Percentiles rank a stretch among this genome's conserved stretches.
Conservation (phyloP, 208 protist species). For the Wallacemonas sp. region DNA sequence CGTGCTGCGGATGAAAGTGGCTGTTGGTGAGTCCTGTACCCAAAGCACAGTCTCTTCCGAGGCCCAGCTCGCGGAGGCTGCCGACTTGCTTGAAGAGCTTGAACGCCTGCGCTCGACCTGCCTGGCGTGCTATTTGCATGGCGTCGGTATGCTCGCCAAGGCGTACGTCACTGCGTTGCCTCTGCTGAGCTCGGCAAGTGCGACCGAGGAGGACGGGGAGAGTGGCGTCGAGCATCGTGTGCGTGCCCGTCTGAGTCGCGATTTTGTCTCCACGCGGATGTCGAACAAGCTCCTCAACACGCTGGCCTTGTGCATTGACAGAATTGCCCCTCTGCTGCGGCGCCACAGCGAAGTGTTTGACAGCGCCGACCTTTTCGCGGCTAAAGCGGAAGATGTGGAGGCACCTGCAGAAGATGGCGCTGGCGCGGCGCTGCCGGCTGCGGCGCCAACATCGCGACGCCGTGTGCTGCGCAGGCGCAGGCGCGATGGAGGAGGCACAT, state of each 20-base stretch:
- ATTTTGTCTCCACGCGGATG: slow-evolving; percentile 70
- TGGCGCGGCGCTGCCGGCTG: too few species aligned
- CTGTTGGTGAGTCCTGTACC: slow-evolving; percentile 78
- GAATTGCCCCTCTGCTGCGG: slow-evolving; percentile 68
- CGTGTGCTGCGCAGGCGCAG: slow-evolving; percentile 24
- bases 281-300: slow-evolving; percentile 85
- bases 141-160: slow-evolving; percentile 76
- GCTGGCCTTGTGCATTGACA: slow-evolving; percentile 79
- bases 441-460: slow-evolving; percentile 11
- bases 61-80: slow-evolving; percentile 60
- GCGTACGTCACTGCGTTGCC: slow-evolving; percentile 79
- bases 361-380: slow-evolving; percentile 72
- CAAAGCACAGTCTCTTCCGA: slow-evolving; percentile 40
- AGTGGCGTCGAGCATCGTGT: slow-evolving; percentile 48
- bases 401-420: slow-evolving; percentile 9
- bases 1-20: slow-evolving; percentile 80
- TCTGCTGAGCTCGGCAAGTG: slow-evolving; percentile 32
- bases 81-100: slow-evolving; percentile 71
- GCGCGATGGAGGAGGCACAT: not conserved
- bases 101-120: slow-evolving; percentile 66
- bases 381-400: slow-evolving; percentile 51
- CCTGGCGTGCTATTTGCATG: slow-evolving; percentile 71
- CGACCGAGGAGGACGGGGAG: slow-evolving; percentile 14
- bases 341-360: slow-evolving; percentile 68
- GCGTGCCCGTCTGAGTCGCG: slow-evolving; percentile 74